Evolutionary conservation across 2,329 filamentous ascomycete genomes (phyloP).

Genomic region (Huntiella omanensis): DNA sequence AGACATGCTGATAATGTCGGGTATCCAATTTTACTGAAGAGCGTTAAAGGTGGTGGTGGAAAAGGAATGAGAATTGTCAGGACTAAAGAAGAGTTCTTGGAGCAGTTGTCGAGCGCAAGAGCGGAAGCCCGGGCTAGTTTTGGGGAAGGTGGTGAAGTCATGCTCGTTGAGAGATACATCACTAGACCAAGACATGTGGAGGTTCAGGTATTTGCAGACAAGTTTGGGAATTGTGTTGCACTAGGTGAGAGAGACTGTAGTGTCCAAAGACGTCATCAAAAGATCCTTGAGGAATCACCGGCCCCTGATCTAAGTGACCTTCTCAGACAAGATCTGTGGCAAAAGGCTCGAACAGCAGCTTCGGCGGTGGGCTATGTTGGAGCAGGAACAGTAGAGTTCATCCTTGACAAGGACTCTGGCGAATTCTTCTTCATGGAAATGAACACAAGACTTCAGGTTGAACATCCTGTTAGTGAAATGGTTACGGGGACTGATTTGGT

Average conservation of each 20-base stretch:
- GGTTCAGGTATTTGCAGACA: constrained; percentile 78
- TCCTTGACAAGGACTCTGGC: constrained; percentile 65
- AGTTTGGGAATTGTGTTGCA: constrained; percentile 58
- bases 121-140: constrained; percentile 64
- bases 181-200: constrained; percentile 68
- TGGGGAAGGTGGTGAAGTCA: constrained; percentile 58
- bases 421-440: constrained; percentile 73
- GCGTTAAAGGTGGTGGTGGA: constrained; percentile 61
- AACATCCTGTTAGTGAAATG: constrained; percentile 76
- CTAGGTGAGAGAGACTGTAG: constrained; percentile 80
- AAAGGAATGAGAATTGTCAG: constrained; percentile 69
- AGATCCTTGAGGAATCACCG: constrained; percentile 78
- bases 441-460: constrained; percentile 82
- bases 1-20: constrained; percentile 51
- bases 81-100: constrained; percentile 46
- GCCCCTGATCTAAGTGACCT: constrained; percentile 46
- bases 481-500: constrained; percentile 59
- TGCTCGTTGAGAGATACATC: constrained; percentile 73
- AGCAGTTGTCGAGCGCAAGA: constrained; percentile 52
- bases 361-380: constrained; percentile 73
- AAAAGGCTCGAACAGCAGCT: constrained; percentile 44
- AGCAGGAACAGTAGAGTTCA: constrained; percentile 78
- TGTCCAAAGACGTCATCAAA: constrained; percentile 72
- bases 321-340: constrained; percentile 43
- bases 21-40: constrained; percentile 61